These are phyloP conservation scores for Viola odorata DNA, from an alignment of 345 rosid genomes.

Conservation along the genomic window DNA sequence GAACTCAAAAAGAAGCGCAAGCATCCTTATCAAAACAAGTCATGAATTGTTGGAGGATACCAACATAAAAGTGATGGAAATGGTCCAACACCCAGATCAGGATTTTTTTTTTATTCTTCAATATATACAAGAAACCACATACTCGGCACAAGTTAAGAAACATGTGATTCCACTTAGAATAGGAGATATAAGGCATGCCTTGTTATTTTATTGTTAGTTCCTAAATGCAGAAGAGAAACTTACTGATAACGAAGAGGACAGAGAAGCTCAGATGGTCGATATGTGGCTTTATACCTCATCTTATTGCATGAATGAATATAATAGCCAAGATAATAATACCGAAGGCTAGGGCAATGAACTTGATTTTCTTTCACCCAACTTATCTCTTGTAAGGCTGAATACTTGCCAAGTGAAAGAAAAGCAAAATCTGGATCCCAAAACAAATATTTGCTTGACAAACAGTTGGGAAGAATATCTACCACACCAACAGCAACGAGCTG, in stretches of 20 bases:
- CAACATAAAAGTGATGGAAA: no score
- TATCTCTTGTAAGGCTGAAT: conserved; percentile 86
- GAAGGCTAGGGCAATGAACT: conserved; percentile 59
- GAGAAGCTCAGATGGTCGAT: conserved; percentile 87
- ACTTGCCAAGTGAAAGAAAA: conserved; percentile 76
- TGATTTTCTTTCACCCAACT: conserved; percentile 71
- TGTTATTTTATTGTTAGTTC: conserved; percentile 4
- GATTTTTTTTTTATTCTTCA: no score
- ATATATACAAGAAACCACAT: no score
- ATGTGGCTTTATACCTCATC: conserved; percentile 98
- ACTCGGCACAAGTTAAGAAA: neutral
- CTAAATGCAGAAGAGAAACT: conserved; percentile 28
- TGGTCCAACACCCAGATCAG: no score
- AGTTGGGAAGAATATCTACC: conserved; percentile 82
- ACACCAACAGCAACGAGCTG: conserved; percentile 90
- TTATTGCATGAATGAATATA: conserved; percentile 93
- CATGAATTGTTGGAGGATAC: no score
- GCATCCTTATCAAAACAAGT: no score
- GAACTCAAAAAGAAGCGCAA: no score
- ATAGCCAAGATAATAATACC: conserved; percentile 93
- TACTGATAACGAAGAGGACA: conserved; percentile 91
- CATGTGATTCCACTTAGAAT: no score
- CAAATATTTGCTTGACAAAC: conserved; percentile 89
- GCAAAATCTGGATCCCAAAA: conserved; percentile 99
- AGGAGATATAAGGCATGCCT: neutral